phyloP scores from a whole-genome alignment of 768 basidiomycete species.

The Amyloporia xantha region DNA sequence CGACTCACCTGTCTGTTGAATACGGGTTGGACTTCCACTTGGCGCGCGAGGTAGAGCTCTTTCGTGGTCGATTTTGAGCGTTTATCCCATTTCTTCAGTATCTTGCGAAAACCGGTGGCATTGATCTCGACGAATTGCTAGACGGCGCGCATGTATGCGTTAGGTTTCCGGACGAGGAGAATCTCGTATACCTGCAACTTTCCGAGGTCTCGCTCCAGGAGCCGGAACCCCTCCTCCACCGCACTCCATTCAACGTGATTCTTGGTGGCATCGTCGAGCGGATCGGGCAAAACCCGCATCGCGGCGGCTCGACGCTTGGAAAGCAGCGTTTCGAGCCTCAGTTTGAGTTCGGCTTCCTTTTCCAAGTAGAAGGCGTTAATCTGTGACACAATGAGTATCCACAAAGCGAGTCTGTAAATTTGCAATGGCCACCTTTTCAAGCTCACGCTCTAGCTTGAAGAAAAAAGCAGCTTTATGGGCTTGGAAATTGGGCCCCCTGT shows the following conservation, averaged over 20 bases:
- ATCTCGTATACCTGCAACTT: constrained; percentile 74
- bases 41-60: constrained; percentile 90
- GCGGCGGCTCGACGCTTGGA: constrained; percentile 88
- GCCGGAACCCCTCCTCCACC: constrained; percentile 91
- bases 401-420: neutral
- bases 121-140: constrained; percentile 98
- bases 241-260: constrained; percentile 90
- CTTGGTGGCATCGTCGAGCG: constrained; percentile 47
- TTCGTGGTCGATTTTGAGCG: constrained; percentile 92
- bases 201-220: constrained; percentile 89
- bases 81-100: constrained; percentile 98
- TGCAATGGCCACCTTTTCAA: constrained; percentile 71
- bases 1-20: constrained; percentile 80
- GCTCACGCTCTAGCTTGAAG: constrained; percentile 94
- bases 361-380: constrained; percentile 98
- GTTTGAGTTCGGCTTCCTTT: constrained; percentile 90
- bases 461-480: constrained; percentile 98
- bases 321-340: constrained; percentile 87
- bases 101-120: constrained; percentile 93
- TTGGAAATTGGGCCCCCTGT: constrained; percentile 79
- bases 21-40: constrained; percentile 98
- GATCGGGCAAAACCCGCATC: constrained; percentile 63
- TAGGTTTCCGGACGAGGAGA: constrained; percentile 5
- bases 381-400: constrained; percentile 34
- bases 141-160: constrained; percentile 11